Evolutionary conservation across 768 basidiomycete species (phyloP).

Genomic region (Boletus sp.): DNA sequence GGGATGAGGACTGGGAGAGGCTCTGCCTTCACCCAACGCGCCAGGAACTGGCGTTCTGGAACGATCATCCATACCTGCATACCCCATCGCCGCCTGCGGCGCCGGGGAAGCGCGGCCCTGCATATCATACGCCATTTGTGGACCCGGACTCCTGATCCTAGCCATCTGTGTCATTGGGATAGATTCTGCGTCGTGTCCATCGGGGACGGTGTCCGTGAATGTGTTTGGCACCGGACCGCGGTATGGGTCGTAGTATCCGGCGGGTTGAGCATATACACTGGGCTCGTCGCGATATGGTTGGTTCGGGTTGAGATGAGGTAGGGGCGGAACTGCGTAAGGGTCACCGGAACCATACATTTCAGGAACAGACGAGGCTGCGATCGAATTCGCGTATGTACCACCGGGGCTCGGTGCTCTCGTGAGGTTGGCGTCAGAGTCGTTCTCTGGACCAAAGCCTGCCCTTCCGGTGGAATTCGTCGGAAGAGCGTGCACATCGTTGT

Average conservation of each 20-base stretch:
- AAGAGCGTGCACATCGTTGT: conserved; percentile 53
- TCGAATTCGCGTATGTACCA: conserved; percentile 46
- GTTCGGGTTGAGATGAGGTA: conserved; percentile 77
- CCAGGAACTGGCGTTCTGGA: conserved; percentile 29
- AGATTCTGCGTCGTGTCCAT: conserved; percentile 45
- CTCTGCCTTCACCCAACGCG: conserved; percentile 29
- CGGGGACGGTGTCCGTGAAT: conserved; percentile 42
- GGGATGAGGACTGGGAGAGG: conserved; percentile 45
- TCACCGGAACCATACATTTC: conserved; percentile 44
- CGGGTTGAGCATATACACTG: conserved; percentile 33
- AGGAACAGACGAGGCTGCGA: conserved; percentile 43
- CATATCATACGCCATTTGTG: conserved; percentile 38
- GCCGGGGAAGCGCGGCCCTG: conserved; percentile 37
- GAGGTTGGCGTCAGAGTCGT: conserved; percentile 55
- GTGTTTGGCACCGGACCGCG: conserved; percentile 69
- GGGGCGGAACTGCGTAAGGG: conserved; percentile 80
- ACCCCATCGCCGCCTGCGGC: conserved; percentile 40
- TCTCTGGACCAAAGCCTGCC: conserved; percentile 61
- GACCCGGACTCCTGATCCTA: conserved; percentile 39
- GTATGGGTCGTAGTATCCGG: conserved; percentile 76
- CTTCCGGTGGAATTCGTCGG: conserved; percentile 69
- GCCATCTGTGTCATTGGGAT: conserved; percentile 75
- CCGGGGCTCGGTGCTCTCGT: conserved; percentile 47
- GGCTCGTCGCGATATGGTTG: conserved; percentile 77
- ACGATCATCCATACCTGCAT: conserved; percentile 29